phyloP scores from a whole-genome alignment of 2,329 filamentous ascomycete species.

The Mycocentrospora acerina region DNA sequence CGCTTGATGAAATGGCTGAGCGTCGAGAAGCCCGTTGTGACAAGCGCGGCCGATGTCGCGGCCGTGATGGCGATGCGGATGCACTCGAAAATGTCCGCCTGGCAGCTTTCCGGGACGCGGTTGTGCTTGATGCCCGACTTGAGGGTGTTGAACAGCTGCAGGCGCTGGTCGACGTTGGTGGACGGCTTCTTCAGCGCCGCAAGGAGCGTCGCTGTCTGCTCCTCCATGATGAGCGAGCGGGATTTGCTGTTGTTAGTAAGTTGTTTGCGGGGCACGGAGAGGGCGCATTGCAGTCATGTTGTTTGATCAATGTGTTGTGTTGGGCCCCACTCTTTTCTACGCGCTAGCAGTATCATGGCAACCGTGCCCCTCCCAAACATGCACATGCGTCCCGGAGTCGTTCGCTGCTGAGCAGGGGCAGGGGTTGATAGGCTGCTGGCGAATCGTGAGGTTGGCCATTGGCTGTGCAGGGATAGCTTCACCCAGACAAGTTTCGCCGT shows the following conservation, averaged over 20 bases:
- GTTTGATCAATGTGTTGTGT: conserved; percentile 12
- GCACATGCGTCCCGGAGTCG: too few relatives aligned
- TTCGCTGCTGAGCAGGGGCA: too few relatives aligned
- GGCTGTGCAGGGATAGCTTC: too few relatives aligned
- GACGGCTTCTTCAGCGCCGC: conserved; percentile 61
- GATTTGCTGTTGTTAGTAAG: conserved; percentile 16
- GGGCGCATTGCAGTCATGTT: conserved; percentile 2
- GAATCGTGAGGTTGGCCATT: too few relatives aligned
- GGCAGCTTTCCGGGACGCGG: conserved; percentile 75
- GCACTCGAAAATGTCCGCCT: conserved; percentile 78
- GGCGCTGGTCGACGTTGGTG: conserved; percentile 68
- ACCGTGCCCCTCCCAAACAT: too few relatives aligned
- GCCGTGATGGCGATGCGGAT: conserved; percentile 73
- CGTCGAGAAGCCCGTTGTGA: conserved; percentile 82
- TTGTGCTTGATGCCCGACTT: conserved; percentile 92
- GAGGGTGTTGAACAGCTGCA: conserved; percentile 69
- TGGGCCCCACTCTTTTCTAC: background rate
- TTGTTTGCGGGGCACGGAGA: conserved; percentile 18
- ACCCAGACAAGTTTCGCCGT: too few relatives aligned
- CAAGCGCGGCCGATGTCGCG: conserved; percentile 70
- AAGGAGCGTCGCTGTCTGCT: conserved; percentile 57
- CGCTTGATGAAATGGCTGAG: conserved; percentile 86
- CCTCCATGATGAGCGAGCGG: conserved; percentile 52
- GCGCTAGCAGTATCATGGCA: background rate
- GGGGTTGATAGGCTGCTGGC: too few relatives aligned